These are phyloP conservation scores for Aspergillus incahuasiensis DNA, from an alignment of 495 filamentous ascomycete species.

Conservation along the genomic window DNA sequence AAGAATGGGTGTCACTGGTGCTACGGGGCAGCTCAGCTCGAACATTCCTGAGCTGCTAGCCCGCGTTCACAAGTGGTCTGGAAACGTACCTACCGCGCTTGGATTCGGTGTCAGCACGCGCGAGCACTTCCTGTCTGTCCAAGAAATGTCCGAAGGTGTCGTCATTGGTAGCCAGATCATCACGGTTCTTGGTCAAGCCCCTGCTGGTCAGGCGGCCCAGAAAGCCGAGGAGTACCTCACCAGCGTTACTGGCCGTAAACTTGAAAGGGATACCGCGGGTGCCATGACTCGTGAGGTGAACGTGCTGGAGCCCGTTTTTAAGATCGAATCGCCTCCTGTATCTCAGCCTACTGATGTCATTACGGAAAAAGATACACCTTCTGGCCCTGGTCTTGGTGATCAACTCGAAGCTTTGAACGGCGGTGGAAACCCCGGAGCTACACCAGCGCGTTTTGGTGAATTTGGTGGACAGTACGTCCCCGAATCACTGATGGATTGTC, in stretches of 20 bases:
- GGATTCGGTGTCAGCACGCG: constrained; percentile 95
- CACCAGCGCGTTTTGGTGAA: constrained; percentile 86
- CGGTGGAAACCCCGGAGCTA: constrained; percentile 44
- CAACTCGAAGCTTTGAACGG: constrained; percentile 70
- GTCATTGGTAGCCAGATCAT: constrained; percentile 97
- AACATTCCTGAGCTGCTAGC: constrained; percentile 75
- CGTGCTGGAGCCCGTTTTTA: constrained; percentile 57
- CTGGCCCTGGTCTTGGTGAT: constrained; percentile 60
- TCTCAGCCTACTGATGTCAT: constrained; percentile 51
- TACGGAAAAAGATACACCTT: constrained; percentile 52
- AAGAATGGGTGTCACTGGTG: constrained; percentile 94
- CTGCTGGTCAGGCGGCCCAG: constrained; percentile 63
- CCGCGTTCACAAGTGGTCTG: constrained; percentile 89
- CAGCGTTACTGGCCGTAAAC: constrained; percentile 64
- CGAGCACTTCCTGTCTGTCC: constrained; percentile 86
- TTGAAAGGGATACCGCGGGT: constrained; percentile 36
- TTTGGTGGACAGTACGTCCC: constrained; percentile 99
- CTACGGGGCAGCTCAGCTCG: constrained; percentile 71
- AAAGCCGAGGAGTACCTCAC: constrained; percentile 82
- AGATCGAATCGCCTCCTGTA: constrained; percentile 30
- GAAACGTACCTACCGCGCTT: constrained; percentile 81
- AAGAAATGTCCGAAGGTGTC: constrained; percentile 82
- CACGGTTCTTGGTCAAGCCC: constrained; percentile 67
- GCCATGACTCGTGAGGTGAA: constrained; percentile 34
- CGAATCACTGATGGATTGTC: constrained; percentile 95